Percentiles rank a stretch among this genome's conserved stretches.
Conservation (phyloP, 2,329 filamentous ascomycete species). For the Ambrosiella beaveri region DNA sequence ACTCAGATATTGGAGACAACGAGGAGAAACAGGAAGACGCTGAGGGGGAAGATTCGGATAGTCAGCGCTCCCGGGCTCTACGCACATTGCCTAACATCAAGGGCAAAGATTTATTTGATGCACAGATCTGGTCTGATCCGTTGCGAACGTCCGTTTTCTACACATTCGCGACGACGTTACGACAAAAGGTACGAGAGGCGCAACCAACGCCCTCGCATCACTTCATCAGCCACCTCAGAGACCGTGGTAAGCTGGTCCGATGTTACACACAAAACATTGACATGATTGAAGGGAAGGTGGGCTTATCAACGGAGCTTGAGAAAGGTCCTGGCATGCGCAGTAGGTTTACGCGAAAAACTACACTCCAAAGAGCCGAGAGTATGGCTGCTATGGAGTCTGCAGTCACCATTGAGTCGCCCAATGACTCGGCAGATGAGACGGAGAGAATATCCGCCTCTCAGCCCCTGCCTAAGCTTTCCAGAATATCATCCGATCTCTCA, state of each 20-base stretch:
- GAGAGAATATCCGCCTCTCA: constrained; percentile 2
- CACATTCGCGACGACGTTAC: constrained; percentile 50
- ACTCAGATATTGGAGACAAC: constrained; percentile 15
- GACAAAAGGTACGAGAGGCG: constrained; percentile 46
- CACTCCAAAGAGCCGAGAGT: constrained; percentile 10
- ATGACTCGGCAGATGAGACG: not conserved
- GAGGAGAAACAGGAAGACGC: constrained; percentile 27
- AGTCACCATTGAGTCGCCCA: not conserved
- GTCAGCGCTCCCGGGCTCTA: constrained; percentile 20
- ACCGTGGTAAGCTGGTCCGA: constrained; percentile 49
- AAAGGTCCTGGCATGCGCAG: constrained; percentile 44
- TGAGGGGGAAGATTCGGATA: constrained; percentile 27
- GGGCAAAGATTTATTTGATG: constrained; percentile 54
- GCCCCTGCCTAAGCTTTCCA: constrained; percentile 1
- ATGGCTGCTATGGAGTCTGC: constrained; percentile 7
- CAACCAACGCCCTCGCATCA: constrained; percentile 48
- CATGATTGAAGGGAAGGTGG: constrained; percentile 53
- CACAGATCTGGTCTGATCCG: constrained; percentile 51
- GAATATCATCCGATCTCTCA: constrained; percentile 6
- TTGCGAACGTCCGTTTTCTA: constrained; percentile 54
- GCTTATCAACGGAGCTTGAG: constrained; percentile 43
- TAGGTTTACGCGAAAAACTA: constrained; percentile 34
- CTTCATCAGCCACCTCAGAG: constrained; percentile 50
- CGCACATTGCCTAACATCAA: constrained; percentile 41
- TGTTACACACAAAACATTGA: constrained; percentile 67